phyloP scores from a whole-genome alignment of 106 monocot genomes.

The Agapanthus africanus region DNA sequence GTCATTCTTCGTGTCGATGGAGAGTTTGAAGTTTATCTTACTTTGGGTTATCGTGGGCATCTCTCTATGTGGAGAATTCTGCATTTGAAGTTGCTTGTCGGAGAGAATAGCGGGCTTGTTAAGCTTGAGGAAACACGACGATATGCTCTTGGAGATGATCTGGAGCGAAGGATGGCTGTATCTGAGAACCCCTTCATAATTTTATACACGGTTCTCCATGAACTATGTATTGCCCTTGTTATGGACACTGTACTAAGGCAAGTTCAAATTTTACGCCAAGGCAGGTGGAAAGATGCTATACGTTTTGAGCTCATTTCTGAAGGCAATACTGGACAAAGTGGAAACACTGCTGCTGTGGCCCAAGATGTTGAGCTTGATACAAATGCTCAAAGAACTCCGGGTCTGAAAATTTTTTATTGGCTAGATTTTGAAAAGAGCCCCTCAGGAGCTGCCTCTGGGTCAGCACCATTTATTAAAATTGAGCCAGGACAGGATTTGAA shows the following conservation, averaged over 20 bases:
- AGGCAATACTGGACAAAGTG: slow-evolving; percentile 38
- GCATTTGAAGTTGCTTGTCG: slow-evolving; percentile 85
- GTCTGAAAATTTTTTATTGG: slow-evolving; percentile 88
- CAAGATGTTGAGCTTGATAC: slow-evolving; percentile 78
- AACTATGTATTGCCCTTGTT: slow-evolving; percentile 79
- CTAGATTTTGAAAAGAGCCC: slow-evolving; percentile 50
- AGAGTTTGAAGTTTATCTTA: slow-evolving; percentile 86
- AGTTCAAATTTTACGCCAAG: slow-evolving; percentile 67
- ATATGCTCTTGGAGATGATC: slow-evolving; percentile 90
- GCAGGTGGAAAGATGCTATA: slow-evolving; percentile 95
- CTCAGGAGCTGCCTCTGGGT: slow-evolving; percentile 30
- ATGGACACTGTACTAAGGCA: slow-evolving; percentile 97
- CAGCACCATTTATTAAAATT: slow-evolving; percentile 75
- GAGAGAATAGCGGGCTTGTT: slow-evolving; percentile 63
- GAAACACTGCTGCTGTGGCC: slow-evolving; percentile 26
- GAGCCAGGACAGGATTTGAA: slow-evolving; percentile 67
- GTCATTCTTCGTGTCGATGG: slow-evolving; percentile 69
- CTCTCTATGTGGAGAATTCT: slow-evolving; percentile 87
- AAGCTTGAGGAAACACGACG: slow-evolving; percentile 84
- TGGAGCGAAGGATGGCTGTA: slow-evolving; percentile 91
- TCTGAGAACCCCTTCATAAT: slow-evolving; percentile 77
- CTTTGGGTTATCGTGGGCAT: slow-evolving; percentile 90
- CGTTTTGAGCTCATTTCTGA: slow-evolving; percentile 83
- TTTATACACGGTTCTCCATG: slow-evolving; percentile 85
- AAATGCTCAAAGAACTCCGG: slow-evolving; percentile 61